Conservation (phyloP, 306 rosid species). For the Clitoria ternatea region DNA sequence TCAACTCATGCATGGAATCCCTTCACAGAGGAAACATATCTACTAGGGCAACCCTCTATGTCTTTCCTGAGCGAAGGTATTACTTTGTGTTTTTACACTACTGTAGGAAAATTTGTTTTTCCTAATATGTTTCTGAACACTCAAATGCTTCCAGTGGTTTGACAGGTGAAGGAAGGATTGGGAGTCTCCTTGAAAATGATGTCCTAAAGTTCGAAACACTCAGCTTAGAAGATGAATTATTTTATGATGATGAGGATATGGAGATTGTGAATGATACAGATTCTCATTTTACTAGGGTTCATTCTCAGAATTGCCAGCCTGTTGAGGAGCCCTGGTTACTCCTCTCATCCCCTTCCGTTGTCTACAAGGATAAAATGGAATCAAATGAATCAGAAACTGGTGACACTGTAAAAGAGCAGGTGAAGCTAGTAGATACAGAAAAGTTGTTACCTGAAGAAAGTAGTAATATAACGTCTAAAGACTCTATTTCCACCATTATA, state of each 20-base stretch:
- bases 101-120: constrained; percentile 27
- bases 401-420: constrained; percentile 34
- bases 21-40: constrained; percentile 68
- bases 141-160: constrained; percentile 98
- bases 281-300: constrained; percentile 32
- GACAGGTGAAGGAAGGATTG: constrained; percentile 74
- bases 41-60: constrained; percentile 39
- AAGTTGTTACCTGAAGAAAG: constrained; percentile 50
- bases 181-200: constrained; percentile 42
- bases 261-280: constrained; percentile 21
- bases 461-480: constrained; percentile 37
- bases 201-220: constrained; percentile 32
- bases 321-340: constrained; percentile 93
- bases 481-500: constrained; percentile 59
- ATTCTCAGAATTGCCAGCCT: constrained; percentile 58
- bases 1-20: constrained; percentile 42
- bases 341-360: constrained; percentile 30
- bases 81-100: constrained; percentile 31
- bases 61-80: constrained; percentile 60
- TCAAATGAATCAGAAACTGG: constrained; percentile 36
- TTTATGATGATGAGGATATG: constrained; percentile 34
- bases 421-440: constrained; percentile 43
- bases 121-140: constrained; percentile 87
- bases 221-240: constrained; percentile 37
- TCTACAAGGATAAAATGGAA: constrained; percentile 40